Evolutionary conservation across 2,329 filamentous ascomycete species (phyloP), one percentile per base, ranked within the genome.

Genomic region (Paecilomyces sp.): DNA sequence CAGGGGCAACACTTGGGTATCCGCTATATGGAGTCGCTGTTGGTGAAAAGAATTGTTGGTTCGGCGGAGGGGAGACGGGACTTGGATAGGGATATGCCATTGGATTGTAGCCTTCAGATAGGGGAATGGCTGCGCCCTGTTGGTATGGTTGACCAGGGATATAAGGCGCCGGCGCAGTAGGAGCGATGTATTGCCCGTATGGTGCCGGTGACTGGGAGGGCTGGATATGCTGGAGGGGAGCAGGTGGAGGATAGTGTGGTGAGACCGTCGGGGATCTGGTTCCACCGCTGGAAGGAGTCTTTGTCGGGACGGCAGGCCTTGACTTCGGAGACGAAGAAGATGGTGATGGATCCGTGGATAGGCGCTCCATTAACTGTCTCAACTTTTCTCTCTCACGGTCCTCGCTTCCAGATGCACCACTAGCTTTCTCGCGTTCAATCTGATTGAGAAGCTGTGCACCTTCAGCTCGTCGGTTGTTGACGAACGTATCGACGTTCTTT

Each of bases 401-500:
- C 33, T 92, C 91, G 59, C 82, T 79, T 31, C 76, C 77, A n/a
- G 76, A 76, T 24, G 78, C 77, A 41, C 78, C 88, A 56, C 82
- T 85, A 3, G 85, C 83, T 68, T 88, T 88, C 56, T 89, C 86
- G 65, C 89, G 87, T 74, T 96, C 92, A 63, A 99, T 99, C 66
- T 92, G 89, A 66, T 85, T 87, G 36, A 99, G 83, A 4, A 99
- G 83, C 72, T 96, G 91, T 0, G 91, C 91, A 3, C 94, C 94
- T 78, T 99, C 94, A 0, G 90, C 88, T 61, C 92, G 82, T 57
- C 94, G 85, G 74, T 99, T 99, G 78, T 92, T 95, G 65, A 99
- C 92, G 76, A 99, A 99, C 0, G 89, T 90, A 65, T 97, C 93
- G 1, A 99, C 94, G 68, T 99, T 99, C 82, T 96, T 94, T 68